phyloP scores from a whole-genome alignment of 2,329 filamentous ascomycete species.

The Pseudogymnoascus destructans region DNA sequence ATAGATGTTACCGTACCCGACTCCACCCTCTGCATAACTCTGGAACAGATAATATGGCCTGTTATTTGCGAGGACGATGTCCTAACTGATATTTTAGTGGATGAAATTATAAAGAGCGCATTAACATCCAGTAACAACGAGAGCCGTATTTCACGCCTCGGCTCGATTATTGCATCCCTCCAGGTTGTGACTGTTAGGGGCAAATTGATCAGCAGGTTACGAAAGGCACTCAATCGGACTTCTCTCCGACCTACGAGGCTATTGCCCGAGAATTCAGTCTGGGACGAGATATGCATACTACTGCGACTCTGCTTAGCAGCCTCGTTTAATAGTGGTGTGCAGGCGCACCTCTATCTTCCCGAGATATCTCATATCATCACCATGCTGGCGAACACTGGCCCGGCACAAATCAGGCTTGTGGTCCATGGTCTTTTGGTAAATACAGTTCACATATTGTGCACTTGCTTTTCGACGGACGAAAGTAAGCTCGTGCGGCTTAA shows the following conservation, averaged over 20 bases:
- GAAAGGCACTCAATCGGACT: slow-evolving; percentile 54
- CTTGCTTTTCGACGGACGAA: slow-evolving; percentile 51
- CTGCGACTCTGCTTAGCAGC: slow-evolving; percentile 52
- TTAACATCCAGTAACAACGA: slow-evolving; percentile 41
- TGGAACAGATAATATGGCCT: slow-evolving; percentile 57
- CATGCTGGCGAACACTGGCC: slow-evolving; percentile 55
- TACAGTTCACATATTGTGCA: slow-evolving; percentile 54
- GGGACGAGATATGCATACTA: slow-evolving; percentile 56
- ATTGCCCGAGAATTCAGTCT: slow-evolving; percentile 53
- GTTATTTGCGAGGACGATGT: slow-evolving; percentile 51
- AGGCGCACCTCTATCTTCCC: slow-evolving; percentile 54
- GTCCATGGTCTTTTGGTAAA: slow-evolving; percentile 54
- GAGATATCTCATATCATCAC: slow-evolving; percentile 60
- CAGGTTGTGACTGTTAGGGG: slow-evolving; percentile 53
- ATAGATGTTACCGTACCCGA: slow-evolving; percentile 53
- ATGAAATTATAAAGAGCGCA: slow-evolving; percentile 53
- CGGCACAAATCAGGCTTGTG: slow-evolving; percentile 40
- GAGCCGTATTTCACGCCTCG: slow-evolving; percentile 43
- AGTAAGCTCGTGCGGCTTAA: slow-evolving; percentile 32
- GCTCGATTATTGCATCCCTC: slow-evolving; percentile 49
- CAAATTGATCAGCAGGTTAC: slow-evolving; percentile 50
- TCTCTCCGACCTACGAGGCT: slow-evolving; percentile 53
- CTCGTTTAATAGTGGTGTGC: slow-evolving; percentile 54
- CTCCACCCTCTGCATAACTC: slow-evolving; percentile 41
- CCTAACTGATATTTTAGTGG: slow-evolving; percentile 52